Evolutionary conservation across 164 flowering plant genomes (phyloP), one percentile per base, ranked within the genome.

Genomic region (Annona cherimola): DNA sequence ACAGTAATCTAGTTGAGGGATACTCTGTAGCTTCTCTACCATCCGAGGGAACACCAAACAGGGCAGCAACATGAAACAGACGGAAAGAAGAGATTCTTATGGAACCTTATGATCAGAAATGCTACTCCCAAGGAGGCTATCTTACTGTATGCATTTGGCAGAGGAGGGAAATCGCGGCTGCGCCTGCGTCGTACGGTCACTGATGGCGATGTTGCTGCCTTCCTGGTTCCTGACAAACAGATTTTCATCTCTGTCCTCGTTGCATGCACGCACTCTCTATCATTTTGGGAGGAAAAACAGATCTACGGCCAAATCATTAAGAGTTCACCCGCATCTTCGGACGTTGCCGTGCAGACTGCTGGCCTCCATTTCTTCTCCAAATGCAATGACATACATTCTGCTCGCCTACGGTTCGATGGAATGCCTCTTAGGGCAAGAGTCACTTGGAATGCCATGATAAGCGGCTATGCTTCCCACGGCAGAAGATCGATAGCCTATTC

Each of bases 381-480:
- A 2, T 77, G 77, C 54, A 73, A 57, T 35, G 85, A 82, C 43
- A 42, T 83, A 26, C 14, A 16, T 2, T 80, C 73, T 0, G 87
- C 84, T 20, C 69, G 83, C 66, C 70, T n/a, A 63, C 57, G 82
- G 80, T 89, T 89, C 64, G 87, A 84, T 75, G 81, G 84, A 81
- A 87, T 86, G 86, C 61, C 77, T 66, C 61, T 44, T 71, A 86
- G 81, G 74, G 86, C 46, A 62, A 71, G 73, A 64, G 84, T 74
- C 61, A 76, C 84, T 14, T 87, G 96, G 93, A 89, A 88, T 79
- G 89, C 93, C 1, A 81, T 89, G 87, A 81, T 89, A 16, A 67
- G 79, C 0, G 91, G 91, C 19, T 87, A 87, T 74, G 79, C 79
- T 76, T 79, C 84, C 40, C 84, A 81, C 41, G 72, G 65, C 71